Evolutionary conservation across 2,329 filamentous ascomycete species (phyloP), one percentile per base, ranked within the genome.

Genomic region (Diaporthe eres): DNA sequence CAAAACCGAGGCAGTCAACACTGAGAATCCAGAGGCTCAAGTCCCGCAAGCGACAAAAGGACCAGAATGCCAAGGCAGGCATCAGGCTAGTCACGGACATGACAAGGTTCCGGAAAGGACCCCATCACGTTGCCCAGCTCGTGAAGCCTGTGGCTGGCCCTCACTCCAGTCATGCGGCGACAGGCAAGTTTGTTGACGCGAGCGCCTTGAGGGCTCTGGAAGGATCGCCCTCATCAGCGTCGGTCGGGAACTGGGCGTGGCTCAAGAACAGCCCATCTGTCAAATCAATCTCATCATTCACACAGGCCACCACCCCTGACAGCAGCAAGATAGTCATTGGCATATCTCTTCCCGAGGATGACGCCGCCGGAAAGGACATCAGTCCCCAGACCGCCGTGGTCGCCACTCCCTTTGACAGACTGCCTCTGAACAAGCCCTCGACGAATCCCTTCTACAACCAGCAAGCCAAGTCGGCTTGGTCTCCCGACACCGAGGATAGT

Each of bases 321-420:
- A 91, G 93, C 79, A 88, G 91, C n/a, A 92, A 92, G 1, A 95
- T 95, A 76, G 88, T 93, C 57, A 95, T 95, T 78, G 93, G 93
- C 17, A 91, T 95, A 70, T 89, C 90, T 19, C 85, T 95, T 61
- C 90, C 93, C 3, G 89, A 90, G 19, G 88, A 89, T 61, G 84
- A 86, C 47, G 77, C 85, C 39, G 83, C 80, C 79, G 84, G 82
- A 55, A 89, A 83, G 79, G 86, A 85, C 79, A 84, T 89, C 80
- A 90, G 87, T 74, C 89, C 89, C n/a, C 86, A 88, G 58, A 90
- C 86, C 3, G 85, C 87, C 22, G 82, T 84, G 12, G 80, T 86
- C 37, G 83, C 85, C 67, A 86, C 85, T 3, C 85, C 85, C 4
- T 78, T 82, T 34, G 86, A 85, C 42, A 78, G 68, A 51, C 72